Evolutionary conservation across 176 grass and related monocot species (phyloP), one percentile per base, ranked within the genome.

Genomic region (Oryza meridionalis): DNA sequence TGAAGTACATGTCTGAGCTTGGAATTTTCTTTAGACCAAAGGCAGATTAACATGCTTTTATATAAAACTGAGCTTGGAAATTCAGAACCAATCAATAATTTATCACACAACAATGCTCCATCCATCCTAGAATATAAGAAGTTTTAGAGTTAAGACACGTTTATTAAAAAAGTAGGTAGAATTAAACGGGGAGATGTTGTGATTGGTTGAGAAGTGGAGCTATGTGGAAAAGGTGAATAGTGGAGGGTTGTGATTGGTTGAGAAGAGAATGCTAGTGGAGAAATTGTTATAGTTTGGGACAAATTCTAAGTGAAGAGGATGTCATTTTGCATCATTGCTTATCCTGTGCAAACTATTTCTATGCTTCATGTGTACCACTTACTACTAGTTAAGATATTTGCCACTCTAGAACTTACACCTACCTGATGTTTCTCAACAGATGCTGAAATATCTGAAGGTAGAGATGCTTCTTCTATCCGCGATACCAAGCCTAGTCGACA

Each of bases 361-460:
- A 3, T 83, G 71, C 29, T 70, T 77, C 9, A 24, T 55, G 77
- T 58, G 32, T 43, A 15, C 32, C 3, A 29, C 3, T 9, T 58
- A 21, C 9, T 11, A 44, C 1, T 37, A 37, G 35, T 73, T 80
- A 50, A 71, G 3, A 40, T 67, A 43, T 16, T 53, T 53, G 49
- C 2, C 61, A 24, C 40, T 58, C 26, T 67, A 61, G 22, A 77
- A 83, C 16, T 93, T 35, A 55, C 22, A 1, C 32, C 26, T 51
- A 65, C 16, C 71, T 11, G 7, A n/a, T 63, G 69, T 84, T 51
- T 51, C 38, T 42, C 1, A 11, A 40, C 77, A 97, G 94, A 84
- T 92, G 72, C 82, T 97, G 69, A 97, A 90, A 88, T 90, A 74
- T 1, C 71, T 97, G 70, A 86, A 90, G 44, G 94, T 97, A 62